These are phyloP conservation scores for Penicillium odoratum DNA, from an alignment of 495 filamentous ascomycete species.

Conservation along the genomic window DNA sequence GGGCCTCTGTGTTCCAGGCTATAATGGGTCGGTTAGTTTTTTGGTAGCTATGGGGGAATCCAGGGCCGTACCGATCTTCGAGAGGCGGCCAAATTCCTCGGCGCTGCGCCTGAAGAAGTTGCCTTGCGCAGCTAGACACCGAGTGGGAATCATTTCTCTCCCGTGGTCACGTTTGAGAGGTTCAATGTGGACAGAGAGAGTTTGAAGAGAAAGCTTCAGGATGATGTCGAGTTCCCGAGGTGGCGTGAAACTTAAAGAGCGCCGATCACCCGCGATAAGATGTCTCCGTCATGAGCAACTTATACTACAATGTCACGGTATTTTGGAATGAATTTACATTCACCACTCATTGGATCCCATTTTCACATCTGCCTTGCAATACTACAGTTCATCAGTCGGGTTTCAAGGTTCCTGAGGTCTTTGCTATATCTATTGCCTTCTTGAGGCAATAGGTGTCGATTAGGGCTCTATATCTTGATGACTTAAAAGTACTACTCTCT, in stretches of 20 bases:
- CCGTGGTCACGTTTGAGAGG: neutral
- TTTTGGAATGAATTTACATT: neutral
- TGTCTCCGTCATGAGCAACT: neutral
- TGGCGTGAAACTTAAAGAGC: conserved; percentile 14
- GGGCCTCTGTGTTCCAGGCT: conserved; percentile 53
- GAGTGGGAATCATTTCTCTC: conserved; percentile 46
- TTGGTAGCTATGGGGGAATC: neutral
- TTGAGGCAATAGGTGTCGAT: neutral
- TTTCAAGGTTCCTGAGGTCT: neutral
- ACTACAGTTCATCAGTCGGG: neutral
- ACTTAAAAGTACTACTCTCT: too few relatives aligned
- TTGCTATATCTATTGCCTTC: neutral
- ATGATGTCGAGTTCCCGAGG: conserved; percentile 18
- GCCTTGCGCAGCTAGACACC: conserved; percentile 45
- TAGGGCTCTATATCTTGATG: too few relatives aligned
- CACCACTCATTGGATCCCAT: neutral
- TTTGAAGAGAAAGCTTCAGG: conserved; percentile 8
- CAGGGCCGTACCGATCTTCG: conserved; percentile 47
- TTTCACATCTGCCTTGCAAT: neutral
- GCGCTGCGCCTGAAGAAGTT: conserved; percentile 65
- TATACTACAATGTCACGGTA: neutral
- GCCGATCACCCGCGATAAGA: conserved; percentile 25
- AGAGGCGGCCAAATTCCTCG: conserved; percentile 62
- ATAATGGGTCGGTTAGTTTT: conserved; percentile 13
- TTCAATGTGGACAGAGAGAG: neutral